Evolutionary conservation across 495 filamentous ascomycete genomes (phyloP), one percentile per base, ranked within the genome.

Genomic region (Platismatia glauca): DNA sequence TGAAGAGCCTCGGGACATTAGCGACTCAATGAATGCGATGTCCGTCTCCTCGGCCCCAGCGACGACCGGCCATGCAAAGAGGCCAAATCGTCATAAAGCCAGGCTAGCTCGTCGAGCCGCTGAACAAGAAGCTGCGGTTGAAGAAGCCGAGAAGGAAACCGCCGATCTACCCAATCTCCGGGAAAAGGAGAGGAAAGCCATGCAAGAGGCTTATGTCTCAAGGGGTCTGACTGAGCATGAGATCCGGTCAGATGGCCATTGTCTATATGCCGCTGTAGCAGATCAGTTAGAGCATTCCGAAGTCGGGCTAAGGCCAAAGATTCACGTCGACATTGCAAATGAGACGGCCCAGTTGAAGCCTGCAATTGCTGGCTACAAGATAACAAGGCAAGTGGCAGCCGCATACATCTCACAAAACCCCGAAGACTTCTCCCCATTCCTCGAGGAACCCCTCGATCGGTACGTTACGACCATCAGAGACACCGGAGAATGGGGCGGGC

Each of bases 401-500:
- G 78, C 82, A 37, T 87, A 80, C 66, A 86, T 88, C 43, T 65
- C 67, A 44, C 70, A 80, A 50, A 76, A 86, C 66, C 74, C 77
- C 50, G 82, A 84, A 55, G 84, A 87, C 48, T 88, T 87, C 61
- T 78, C 72, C 41, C 75, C 81, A 0, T 98, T 87, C 71, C 83
- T 98, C 69, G 94, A 96, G 70, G 90, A 94, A 73, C 84, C 85
- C 20, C 72, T 97, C 34, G 82, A 82, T 20, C 77, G 75, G 7
- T 95, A 97, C 69, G 81, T 89, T 31, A 72, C 75, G 55, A 90
- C 87, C 74, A 89, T 98, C 34, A 77, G 84, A 62, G 85, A 94
- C 58, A 97, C 94, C 35, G 93, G 91, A 0, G 95, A 97, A 75
- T 98, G 94, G 94, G 94, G 94, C 39, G 94, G 94, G 0, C 90